Evolutionary conservation across 768 basidiomycete genomes (phyloP), one percentile per base, ranked within the genome.

Genomic region (Leccinum variicolor): DNA sequence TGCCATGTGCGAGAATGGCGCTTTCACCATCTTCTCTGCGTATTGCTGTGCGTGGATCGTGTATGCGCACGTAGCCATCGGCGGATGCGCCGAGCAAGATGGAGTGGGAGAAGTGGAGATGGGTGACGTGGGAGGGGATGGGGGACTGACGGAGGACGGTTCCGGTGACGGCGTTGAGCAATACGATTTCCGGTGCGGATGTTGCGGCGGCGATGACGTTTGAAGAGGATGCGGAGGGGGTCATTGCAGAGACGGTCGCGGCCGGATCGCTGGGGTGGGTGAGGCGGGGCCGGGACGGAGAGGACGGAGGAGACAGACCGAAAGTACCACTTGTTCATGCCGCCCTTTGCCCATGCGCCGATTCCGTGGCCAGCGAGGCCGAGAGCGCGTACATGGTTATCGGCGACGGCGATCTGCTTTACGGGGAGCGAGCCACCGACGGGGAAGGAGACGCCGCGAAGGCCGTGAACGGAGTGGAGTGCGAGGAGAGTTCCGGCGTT

Each of bases 321-420:
- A 71, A 78, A 83, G 66, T 77, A 89, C 90, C 90, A 94, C 71
- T 85, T 90, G 73, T 91, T 93, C 70, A 84, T 78, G 26, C 91
- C 92, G 47, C 91, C 92, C 72, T 92, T 93, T 13, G 82, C 74
- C 91, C 91, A 93, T 34, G 86, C 82, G 34, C 91, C 91, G 31
- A 93, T 56, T 14, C 90, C 88, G 45, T 82, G 76, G 21, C 84
- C 80, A n/a, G 80, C 76, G 39, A 78, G 64, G 28, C 84, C 82
- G 57, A 81, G 70, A 14, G 88, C 90, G 56, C 84, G 78, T 14
- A 98, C 82, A 68, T 90, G 84, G 29, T 86, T 85, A 60, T 97
- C 94, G 39, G 89, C 92, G 47, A 87, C 82, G 50, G 83, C 61
- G 50, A 98, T 76, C 67, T 89, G 90, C 66, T 84, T 85, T 4